A percentile compares a stretch with the other conserved stretches of the same genome.
Evolutionary conservation across 164 flowering plant genomes (phyloP).

Genomic region (Chimonanthus salicifolius): DNA sequence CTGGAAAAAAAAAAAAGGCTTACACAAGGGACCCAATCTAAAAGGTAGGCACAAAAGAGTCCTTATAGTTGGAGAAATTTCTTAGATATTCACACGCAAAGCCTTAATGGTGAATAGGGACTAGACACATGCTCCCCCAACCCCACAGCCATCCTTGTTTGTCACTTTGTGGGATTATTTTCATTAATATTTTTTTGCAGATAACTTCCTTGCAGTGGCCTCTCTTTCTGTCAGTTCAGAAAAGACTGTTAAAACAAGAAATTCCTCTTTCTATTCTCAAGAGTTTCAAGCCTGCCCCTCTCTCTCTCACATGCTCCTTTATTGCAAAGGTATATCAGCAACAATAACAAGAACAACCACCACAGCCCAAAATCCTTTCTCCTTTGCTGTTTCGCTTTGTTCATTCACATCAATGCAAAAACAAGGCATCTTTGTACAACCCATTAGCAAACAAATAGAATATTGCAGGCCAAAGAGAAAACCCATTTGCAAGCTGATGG

Average conservation of each 20-base stretch:
- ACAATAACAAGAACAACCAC: conserved; percentile 6
- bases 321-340: conserved; percentile 2
- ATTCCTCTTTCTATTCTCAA: conserved; percentile 10
- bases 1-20: neutral
- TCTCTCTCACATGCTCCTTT: conserved; percentile 2
- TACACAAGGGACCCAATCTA: conserved; percentile 5
- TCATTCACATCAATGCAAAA: conserved; percentile 27
- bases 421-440: conserved; percentile 23
- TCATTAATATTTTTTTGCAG: conserved; percentile 20
- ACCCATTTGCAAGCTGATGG: conserved; percentile 14
- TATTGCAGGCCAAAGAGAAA: conserved; percentile 15
- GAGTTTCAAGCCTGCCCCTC: neutral
- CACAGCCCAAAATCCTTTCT: conserved; percentile 3
- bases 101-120: conserved; percentile 42
- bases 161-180: conserved; percentile 38
- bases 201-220: conserved; percentile 20
- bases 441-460: conserved; percentile 28
- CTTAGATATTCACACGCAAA: conserved; percentile 35
- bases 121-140: conserved; percentile 3
- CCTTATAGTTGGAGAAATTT: conserved; percentile 6
- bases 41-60: neutral
- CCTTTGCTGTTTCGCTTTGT: conserved; percentile 7
- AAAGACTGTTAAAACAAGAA: conserved; percentile 27
- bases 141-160: conserved; percentile 24
- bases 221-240: conserved; percentile 22